Conservation (phyloP, 2,329 filamentous ascomycete genomes). For the Incumbomyces lentus region DNA sequence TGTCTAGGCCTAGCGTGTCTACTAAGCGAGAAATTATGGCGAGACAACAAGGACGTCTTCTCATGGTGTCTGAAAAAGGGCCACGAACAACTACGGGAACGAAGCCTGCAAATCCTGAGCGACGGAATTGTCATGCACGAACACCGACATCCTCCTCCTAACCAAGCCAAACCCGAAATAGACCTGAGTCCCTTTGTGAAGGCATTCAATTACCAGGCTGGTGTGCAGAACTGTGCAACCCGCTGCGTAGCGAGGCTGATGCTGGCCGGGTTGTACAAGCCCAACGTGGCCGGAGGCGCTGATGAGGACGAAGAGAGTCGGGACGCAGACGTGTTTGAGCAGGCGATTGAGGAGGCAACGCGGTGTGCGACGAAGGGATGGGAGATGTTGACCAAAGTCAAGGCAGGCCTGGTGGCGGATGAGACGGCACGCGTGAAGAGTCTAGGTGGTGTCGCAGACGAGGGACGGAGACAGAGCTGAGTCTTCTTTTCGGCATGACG, state of each 20-base stretch:
- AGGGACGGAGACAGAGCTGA: conserved; percentile 10
- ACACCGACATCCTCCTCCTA: not conserved
- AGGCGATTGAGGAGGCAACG: conserved; percentile 41
- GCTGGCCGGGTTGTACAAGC: conserved; percentile 26
- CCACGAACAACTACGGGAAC: conserved; percentile 79
- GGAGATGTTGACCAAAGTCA: conserved; percentile 37
- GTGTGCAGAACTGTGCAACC: conserved; percentile 40
- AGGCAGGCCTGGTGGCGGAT: conserved; percentile 38
- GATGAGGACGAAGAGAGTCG: conserved; percentile 32
- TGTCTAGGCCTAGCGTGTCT: conserved; percentile 87
- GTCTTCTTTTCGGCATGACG: no score
- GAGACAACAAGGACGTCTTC: conserved; percentile 85
- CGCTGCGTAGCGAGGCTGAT: conserved; percentile 41
- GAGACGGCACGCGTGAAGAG: conserved; percentile 35
- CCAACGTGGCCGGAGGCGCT: conserved; percentile 9
- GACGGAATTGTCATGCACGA: conserved; percentile 40
- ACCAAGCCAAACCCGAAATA: conserved; percentile 30
- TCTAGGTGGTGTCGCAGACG: conserved; percentile 27
- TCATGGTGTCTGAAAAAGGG: conserved; percentile 94
- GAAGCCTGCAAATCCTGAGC: conserved; percentile 79
- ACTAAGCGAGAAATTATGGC: conserved; percentile 77
- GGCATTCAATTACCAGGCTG: conserved; percentile 46
- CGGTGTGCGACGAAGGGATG: conserved; percentile 33
- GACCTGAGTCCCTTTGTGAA: conserved; percentile 59
- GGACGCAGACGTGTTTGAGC: conserved; percentile 38